Conservation (phyloP, 306 rosid species). For the Cucumis melo region DNA sequence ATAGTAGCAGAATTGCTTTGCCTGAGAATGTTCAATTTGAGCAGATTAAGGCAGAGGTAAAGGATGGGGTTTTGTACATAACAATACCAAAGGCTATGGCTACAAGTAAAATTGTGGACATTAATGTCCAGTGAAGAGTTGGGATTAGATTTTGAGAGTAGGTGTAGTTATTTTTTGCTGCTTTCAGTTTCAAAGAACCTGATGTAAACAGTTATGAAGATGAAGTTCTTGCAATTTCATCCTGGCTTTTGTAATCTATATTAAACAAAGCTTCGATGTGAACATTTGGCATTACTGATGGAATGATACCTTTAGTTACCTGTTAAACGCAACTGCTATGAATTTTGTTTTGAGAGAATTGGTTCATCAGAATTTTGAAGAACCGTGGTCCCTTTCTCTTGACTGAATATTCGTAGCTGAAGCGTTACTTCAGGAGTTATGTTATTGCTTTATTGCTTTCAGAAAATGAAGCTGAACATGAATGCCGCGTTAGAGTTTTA, state of each 20-base stretch:
- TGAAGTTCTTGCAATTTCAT: neutral
- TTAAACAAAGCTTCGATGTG: neutral
- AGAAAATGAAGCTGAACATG: neutral
- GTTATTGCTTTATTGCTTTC: neutral
- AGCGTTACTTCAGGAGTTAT: neutral
- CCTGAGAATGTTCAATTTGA: slow-evolving; percentile 64
- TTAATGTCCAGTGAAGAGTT: slow-evolving; percentile 31
- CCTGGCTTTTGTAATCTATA: neutral
- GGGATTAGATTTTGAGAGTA: neutral
- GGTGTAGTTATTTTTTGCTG: neutral
- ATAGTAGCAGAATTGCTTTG: slow-evolving; percentile 51
- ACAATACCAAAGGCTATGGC: slow-evolving; percentile 39
- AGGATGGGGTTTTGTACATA: slow-evolving; percentile 70
- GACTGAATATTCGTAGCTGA: neutral
- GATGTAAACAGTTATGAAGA: neutral
- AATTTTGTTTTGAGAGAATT: neutral
- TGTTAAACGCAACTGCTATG: neutral
- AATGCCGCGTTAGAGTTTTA: neutral
- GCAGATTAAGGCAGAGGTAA: slow-evolving; percentile 66
- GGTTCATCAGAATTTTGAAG: neutral
- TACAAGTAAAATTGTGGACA: slow-evolving; percentile 26
- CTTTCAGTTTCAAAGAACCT: neutral
- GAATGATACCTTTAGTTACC: neutral
- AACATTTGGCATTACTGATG: neutral
- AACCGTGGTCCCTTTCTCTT: neutral